Conservation (phyloP, 208 protist genomes). For the Acanthamoeba divionensis region DNA sequence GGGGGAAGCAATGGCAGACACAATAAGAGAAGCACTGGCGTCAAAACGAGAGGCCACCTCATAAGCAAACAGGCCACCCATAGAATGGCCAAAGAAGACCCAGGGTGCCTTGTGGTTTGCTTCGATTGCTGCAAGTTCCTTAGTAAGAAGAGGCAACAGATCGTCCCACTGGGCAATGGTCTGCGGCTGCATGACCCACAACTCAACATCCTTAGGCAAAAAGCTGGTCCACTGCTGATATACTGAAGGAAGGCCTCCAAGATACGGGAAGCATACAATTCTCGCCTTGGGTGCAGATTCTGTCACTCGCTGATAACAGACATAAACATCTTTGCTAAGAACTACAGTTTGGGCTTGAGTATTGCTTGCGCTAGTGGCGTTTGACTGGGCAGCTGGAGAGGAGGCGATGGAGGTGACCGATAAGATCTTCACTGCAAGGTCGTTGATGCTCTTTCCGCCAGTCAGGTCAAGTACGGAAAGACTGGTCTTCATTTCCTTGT, state of each 20-base stretch:
- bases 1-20: background rate
- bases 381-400: background rate
- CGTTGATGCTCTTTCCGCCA: conserved; percentile 50
- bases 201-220: background rate
- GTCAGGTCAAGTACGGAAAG: conserved; percentile 48
- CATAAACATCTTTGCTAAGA: background rate
- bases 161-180: background rate
- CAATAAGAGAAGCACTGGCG: background rate
- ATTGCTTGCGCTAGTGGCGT: background rate
- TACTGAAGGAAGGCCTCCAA: background rate
- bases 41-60: background rate
- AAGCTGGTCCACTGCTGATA: background rate
- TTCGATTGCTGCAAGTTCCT: background rate
- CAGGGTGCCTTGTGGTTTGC: background rate
- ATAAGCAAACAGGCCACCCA: background rate
- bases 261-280: conserved; percentile 1
- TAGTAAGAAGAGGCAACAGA: background rate
- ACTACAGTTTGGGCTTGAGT: background rate
- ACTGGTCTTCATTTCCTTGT: conserved; percentile 41
- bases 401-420: background rate
- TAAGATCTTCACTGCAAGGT: conserved; percentile 21
- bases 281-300: background rate
- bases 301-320: background rate
- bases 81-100: conserved; percentile 9
- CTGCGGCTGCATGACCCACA: background rate